These are phyloP conservation scores for Stenogyne calaminthoides DNA, from an alignment of 305 asterid genomes.

Conservation along the genomic window DNA sequence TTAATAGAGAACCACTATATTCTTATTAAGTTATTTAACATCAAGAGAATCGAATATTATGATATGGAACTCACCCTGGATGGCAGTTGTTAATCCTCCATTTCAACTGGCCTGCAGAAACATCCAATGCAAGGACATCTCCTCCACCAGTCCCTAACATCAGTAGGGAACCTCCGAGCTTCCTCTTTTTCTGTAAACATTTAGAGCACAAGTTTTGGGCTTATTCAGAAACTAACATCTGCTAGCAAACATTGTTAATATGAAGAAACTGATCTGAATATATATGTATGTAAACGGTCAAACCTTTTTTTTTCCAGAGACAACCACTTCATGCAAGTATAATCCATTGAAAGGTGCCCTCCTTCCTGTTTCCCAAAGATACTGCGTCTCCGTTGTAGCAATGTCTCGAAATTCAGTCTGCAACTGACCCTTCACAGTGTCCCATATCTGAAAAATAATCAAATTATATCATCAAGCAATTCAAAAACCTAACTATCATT, in stretches of 20 bases:
- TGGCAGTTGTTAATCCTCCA: slow-evolving; percentile 88
- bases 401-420: slow-evolving; percentile 84
- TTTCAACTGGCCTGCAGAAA: slow-evolving; percentile 80
- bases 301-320: slow-evolving; percentile 71
- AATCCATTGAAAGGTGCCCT: slow-evolving; percentile 91
- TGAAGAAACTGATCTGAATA: background rate
- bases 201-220: slow-evolving; percentile 10
- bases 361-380: slow-evolving; percentile 54
- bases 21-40: background rate
- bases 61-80: slow-evolving; percentile 66
- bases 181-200: slow-evolving; percentile 71
- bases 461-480: slow-evolving; percentile 18
- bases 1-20: background rate
- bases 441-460: slow-evolving; percentile 74
- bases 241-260: background rate
- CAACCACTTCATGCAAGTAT: slow-evolving; percentile 94
- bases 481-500: background rate
- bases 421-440: slow-evolving; percentile 82
- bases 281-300: background rate
- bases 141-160: slow-evolving; percentile 95
- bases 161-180: slow-evolving; percentile 74
- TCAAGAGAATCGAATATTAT: background rate
- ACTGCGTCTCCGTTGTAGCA: slow-evolving; percentile 51
- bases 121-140: slow-evolving; percentile 87
- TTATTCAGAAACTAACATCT: slow-evolving; percentile 15